Base-by-base conservation (phyloP, 2,329 filamentous ascomycete species). In the Ophiosphaerella narmari region DNA sequence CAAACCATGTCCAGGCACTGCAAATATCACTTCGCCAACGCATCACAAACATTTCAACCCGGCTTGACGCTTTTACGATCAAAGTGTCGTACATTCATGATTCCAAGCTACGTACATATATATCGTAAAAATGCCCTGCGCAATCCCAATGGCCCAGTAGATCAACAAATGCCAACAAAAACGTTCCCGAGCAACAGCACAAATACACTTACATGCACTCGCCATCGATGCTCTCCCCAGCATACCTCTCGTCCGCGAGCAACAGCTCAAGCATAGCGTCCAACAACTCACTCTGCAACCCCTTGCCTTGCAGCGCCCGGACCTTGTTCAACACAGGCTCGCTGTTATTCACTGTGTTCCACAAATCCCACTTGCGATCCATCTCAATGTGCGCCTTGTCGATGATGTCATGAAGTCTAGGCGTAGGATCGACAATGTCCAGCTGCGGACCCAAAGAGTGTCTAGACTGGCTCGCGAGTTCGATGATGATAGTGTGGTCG, bases 241-340 rank as follows among this genome's bases (percentile, higher is more conserved):
- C 57, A 61, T 68, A 69, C 49, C 70, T 50, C 46, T 59, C 58
- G 52, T 74, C 71, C 39, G 71, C 71, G 9, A 72, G 42, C 51
- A 74, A 48, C 36, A 72, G 36, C 55, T 74, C 71, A 36, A 72
- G 42, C 13, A 74, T 52, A 5, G 69, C 67, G 57, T 70, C 67
- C 38, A 71, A 40, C 50, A 73, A 47, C 40, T 63, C 62, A 44
- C 56, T 45, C 42, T 65, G 47, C 29, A 72, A 13, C 0, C 57
- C 61, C 39, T 66, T 60, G 11, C 63, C 66, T 40, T 66, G 60
- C 45, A 74, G 38, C 34, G 63, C 63, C 16, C 62, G 44, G 9
- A 73, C 62, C 43, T 67, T 68, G 14, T 63, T 66, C 14, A 63
- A 39, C 18, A 70, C 57, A 1, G 69, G 55, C 46, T 72, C 63